Percentiles rank a stretch among this genome's conserved stretches.
Evolutionary conservation across 345 rosid species (phyloP).

Genomic region (Camelina hispida): DNA sequence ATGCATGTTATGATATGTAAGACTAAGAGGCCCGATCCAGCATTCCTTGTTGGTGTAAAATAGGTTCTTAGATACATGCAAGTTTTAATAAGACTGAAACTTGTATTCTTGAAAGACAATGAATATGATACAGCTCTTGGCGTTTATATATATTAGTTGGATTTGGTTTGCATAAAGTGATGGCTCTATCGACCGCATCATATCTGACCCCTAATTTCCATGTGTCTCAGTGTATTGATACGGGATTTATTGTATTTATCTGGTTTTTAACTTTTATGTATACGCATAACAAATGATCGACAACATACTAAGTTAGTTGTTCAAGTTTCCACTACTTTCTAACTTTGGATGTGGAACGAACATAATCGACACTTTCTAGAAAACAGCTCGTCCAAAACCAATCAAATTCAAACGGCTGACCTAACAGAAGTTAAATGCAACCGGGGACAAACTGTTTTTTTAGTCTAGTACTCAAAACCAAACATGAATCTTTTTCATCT

Average conservation of each 20-base stretch:
- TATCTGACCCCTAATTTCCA: neutral
- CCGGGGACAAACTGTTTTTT: neutral
- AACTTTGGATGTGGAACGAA: slow-evolving; percentile 1
- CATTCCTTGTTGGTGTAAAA: neutral
- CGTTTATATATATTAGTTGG: neutral
- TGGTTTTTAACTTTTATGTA: neutral
- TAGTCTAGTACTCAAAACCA: slow-evolving; percentile 19
- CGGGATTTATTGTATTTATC: neutral
- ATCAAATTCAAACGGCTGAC: neutral
- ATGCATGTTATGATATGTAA: neutral
- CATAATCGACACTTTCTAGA: neutral
- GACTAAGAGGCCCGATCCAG: too few relatives aligned
- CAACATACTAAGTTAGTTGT: slow-evolving; percentile 7
- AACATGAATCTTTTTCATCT: slow-evolving; percentile 5
- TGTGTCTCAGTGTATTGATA: neutral
- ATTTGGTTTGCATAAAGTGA: neutral
- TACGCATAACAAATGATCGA: neutral
- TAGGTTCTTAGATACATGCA: neutral
- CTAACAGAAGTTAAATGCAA: neutral
- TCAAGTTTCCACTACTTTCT: neutral
- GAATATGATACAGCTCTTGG: neutral
- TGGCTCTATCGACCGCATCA: neutral
- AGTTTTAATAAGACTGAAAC: neutral
- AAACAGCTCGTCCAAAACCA: neutral
- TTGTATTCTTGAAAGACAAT: neutral